A percentile compares a stretch with the other conserved stretches of the same genome.
Evolutionary conservation across 2,329 filamentous ascomycete genomes (phyloP).

Genomic region (Colletotrichum sp.): DNA sequence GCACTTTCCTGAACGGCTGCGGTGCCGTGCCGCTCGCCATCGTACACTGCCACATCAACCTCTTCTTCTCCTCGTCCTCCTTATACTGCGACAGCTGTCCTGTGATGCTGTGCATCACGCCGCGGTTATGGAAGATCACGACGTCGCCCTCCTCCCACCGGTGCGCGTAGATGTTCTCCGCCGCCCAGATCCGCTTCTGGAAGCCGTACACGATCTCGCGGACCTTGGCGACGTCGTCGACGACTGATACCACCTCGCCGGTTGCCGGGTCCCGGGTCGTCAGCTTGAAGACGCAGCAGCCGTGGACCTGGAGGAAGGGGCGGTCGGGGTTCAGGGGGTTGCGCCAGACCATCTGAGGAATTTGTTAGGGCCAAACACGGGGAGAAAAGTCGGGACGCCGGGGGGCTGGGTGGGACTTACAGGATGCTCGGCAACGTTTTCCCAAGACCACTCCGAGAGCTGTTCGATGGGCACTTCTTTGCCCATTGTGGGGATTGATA

Average conservation of each 20-base stretch:
- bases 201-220: constrained; percentile 28
- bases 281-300: not conserved
- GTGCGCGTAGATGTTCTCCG: constrained; percentile 34
- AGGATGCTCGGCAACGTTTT: not conserved
- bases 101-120: not conserved
- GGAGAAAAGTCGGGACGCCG: accelerated
- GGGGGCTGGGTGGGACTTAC: not conserved
- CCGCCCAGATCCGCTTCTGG: constrained; percentile 26
- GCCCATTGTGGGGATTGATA: not conserved
- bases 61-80: constrained; percentile 22
- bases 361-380: not conserved
- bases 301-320: not conserved
- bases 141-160: constrained; percentile 31
- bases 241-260: not conserved
- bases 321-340: not conserved
- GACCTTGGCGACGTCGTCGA: not conserved
- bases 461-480: not conserved
- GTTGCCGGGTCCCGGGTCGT: not conserved
- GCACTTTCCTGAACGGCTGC: not conserved
- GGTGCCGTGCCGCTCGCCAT: constrained; percentile 18
- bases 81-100: constrained; percentile 26
- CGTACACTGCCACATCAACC: constrained; percentile 34
- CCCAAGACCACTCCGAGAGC: not conserved
- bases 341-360: not conserved
- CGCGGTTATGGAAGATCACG: not conserved